A percentile compares a stretch with the other conserved stretches of the same genome.
Evolutionary conservation across 2,329 filamentous ascomycete genomes (phyloP).

Genomic region (Aureobasidium sp.): DNA sequence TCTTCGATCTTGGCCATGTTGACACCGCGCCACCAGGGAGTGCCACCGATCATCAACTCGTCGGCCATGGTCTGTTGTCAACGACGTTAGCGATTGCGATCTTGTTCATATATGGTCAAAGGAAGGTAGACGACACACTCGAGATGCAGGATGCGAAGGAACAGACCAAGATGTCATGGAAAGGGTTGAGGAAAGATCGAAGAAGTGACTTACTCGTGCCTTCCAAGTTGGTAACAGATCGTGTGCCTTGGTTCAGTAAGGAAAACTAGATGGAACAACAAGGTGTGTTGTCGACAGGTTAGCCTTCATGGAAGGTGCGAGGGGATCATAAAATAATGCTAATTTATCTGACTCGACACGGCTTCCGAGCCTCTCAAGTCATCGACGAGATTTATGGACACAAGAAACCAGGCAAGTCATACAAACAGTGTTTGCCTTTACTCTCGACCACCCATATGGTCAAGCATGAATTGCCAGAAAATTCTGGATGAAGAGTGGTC

Average conservation of each 20-base stretch:
- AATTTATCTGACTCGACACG: background rate
- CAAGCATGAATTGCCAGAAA: background rate
- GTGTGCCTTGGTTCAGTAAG: background rate
- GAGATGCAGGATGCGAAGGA: background rate
- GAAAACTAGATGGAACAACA: background rate
- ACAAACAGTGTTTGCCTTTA: background rate
- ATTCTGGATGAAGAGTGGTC: background rate
- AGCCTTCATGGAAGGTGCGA: background rate
- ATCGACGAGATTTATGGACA: background rate
- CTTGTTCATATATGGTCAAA: background rate
- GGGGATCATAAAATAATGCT: background rate
- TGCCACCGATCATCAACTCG: background rate
- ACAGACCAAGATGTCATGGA: no score
- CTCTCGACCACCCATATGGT: background rate
- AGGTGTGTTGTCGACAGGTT: background rate
- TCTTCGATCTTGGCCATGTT: constrained; percentile 1
- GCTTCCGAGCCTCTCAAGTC: background rate
- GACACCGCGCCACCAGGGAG: background rate
- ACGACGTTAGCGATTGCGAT: background rate
- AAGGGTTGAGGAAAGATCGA: no score
- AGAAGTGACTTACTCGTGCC: background rate
- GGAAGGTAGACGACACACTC: no score
- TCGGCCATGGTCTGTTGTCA: constrained; percentile 30
- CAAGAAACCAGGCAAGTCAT: background rate
- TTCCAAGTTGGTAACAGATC: background rate